phyloP scores from a whole-genome alignment of 2,329 filamentous ascomycete genomes.

The Fusarium neocosmosporiellum region DNA sequence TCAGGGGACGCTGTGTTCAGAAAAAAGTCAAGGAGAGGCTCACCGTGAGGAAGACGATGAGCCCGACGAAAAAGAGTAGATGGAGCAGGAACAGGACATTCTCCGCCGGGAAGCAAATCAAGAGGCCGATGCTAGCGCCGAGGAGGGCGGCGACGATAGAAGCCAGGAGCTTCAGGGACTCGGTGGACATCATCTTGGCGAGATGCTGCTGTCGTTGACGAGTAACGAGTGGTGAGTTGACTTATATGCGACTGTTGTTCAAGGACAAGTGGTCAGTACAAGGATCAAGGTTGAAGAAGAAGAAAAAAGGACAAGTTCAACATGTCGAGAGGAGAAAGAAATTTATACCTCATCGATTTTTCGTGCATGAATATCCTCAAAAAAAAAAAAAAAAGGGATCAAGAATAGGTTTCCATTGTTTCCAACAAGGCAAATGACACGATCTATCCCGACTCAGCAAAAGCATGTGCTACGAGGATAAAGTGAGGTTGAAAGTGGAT shows the following conservation, averaged over 20 bases:
- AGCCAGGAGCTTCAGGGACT: constrained; percentile 5
- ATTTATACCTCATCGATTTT: neutral
- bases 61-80: constrained; percentile 32
- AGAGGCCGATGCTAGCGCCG: neutral
- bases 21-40: neutral
- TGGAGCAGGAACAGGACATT: constrained; percentile 22
- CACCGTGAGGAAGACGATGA: constrained; percentile 48
- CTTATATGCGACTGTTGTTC: constrained; percentile 12
- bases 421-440: neutral
- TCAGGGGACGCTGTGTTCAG: neutral
- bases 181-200: constrained; percentile 2
- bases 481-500: constrained; percentile 19
- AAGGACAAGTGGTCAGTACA: constrained; percentile 31
- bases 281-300: constrained; percentile 11
- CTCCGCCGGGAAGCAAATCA: constrained; percentile 10
- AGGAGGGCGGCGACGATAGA: neutral
- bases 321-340: neutral
- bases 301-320: neutral
- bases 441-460: neutral
- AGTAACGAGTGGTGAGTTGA: neutral
- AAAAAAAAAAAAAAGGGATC: neutral
- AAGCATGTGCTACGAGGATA: constrained; percentile 1
- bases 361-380: no score
- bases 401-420: neutral
- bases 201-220: neutral